Evolutionary conservation across 192 early-diverging fungal genomes (phyloP), one percentile per base, ranked within the genome.

Genomic region (Coemansia sp.): DNA sequence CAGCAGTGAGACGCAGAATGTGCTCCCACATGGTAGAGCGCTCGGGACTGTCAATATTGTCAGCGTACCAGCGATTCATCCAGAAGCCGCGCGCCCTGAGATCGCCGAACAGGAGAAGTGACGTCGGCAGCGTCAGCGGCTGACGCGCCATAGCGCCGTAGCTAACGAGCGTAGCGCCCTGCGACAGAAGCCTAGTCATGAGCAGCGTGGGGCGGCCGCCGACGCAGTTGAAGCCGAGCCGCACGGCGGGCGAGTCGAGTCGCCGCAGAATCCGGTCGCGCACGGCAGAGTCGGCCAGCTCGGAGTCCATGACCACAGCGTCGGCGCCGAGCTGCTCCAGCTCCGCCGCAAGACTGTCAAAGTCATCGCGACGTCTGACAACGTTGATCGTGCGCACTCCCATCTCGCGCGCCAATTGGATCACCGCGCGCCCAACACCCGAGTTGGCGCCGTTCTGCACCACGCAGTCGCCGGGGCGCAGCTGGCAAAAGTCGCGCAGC

Each of bases 391-490:
- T 95, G 15, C 90, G 90, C 16, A 93, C 56, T 1, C 89, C 90
- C 85, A 90, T 85, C 4, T 84, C 74, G 6, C 88, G 83, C 0
- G 94, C 93, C 38, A 99, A 70, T 70, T 98, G 95, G 67, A 98
- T 94, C 2, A 98, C 94, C 9, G 89, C 83, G 64, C 94, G 93
- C 0, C 97, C 96, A 15, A 99, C 97, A 4, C 87, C 92, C 52
- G 91, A 93, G 75, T 96, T 99, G n/a, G 91, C 96, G 0, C 90
- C 94, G 67, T 97, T 96, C 70, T 99, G 97, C 47, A 99, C 88
- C 7, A 99, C 81, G 58, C 84, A 92, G 71, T 97, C 95, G 39
- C 92, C 92, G 68, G 61, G 54, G 1, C 7, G 56, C 65, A 98
- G 70, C 0, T 23, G 7, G 4, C 68, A 87, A 85, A 95, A 99